These are phyloP conservation scores for Carex cristatella DNA, from an alignment of 176 grass and related monocot species.

Conservation along the genomic window DNA sequence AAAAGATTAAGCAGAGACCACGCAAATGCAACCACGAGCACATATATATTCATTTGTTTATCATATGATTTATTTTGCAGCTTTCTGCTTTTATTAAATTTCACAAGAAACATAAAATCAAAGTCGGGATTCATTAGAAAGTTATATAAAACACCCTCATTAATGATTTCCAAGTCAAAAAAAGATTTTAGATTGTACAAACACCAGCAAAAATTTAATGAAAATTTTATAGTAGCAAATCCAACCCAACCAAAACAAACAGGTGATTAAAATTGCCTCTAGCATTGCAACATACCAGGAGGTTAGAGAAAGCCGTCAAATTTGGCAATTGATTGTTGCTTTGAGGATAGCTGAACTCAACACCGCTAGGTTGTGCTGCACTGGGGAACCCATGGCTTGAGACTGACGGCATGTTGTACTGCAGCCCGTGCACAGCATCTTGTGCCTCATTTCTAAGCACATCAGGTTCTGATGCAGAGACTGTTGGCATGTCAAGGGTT, in stretches of 20 bases:
- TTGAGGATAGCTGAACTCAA: constrained; percentile 48
- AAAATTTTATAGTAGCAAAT: not conserved
- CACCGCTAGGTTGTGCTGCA: constrained; percentile 44
- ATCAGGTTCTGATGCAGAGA: constrained; percentile 48
- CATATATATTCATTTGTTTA: not conserved
- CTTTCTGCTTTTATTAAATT: not conserved
- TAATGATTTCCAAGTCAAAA: not conserved
- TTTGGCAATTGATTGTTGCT: constrained; percentile 68
- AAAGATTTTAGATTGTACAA: not conserved
- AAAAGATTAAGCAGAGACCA: constrained; percentile 19
- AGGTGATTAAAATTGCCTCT: not conserved
- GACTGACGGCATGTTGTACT: constrained; percentile 76
- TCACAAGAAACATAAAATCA: not conserved
- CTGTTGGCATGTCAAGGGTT: constrained; percentile 60
- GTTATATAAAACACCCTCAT: not conserved
- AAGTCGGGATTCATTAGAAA: not conserved
- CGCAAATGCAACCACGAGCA: not conserved
- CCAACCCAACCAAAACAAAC: not conserved
- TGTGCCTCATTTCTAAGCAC: constrained; percentile 45
- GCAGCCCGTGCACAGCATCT: constrained; percentile 54
- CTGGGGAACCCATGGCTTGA: constrained; percentile 54
- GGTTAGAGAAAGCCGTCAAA: constrained; percentile 70
- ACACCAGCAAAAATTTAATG: not conserved
- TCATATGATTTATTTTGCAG: not conserved
- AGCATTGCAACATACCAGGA: constrained; percentile 47